Evolutionary conservation across 1,139 yeast genomes (phyloP).

Genomic region (Magnusiomyces ingens): DNA sequence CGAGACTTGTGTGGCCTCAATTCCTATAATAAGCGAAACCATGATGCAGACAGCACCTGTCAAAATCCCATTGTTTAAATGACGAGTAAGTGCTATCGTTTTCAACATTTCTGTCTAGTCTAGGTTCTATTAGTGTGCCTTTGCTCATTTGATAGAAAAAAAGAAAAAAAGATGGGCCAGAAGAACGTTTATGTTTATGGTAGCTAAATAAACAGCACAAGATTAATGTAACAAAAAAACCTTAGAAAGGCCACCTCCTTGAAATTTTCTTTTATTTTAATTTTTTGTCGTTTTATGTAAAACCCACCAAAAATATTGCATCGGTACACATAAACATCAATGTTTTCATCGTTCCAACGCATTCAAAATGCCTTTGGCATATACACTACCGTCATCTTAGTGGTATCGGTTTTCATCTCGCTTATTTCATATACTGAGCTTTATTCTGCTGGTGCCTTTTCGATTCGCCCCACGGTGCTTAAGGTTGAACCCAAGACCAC

Average conservation of each 20-base stretch:
- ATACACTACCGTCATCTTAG: slow-evolving; percentile 28
- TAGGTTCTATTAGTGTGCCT: too few species aligned
- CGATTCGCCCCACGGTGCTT: slow-evolving; percentile 21
- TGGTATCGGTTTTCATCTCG: slow-evolving; percentile 26
- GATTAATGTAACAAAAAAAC: neutral
- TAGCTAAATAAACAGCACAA: neutral
- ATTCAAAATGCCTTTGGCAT: slow-evolving; percentile 27
- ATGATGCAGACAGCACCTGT: slow-evolving; percentile 47
- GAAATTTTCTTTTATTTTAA: neutral
- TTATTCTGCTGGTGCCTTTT: slow-evolving; percentile 25
- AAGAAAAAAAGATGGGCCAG: neutral
- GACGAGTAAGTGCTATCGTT: slow-evolving; percentile 3
- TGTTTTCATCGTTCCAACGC: slow-evolving; percentile 18
- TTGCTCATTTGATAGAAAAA: neutral
- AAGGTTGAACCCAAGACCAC: slow-evolving; percentile 26
- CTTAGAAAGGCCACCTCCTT: neutral
- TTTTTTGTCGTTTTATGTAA: neutral
- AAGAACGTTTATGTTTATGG: neutral
- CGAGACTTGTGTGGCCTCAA: slow-evolving; percentile 63
- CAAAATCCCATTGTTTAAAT: slow-evolving; percentile 37
- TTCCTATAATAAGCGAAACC: slow-evolving; percentile 47
- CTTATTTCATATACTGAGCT: slow-evolving; percentile 28
- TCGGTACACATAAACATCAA: slow-evolving; percentile 8
- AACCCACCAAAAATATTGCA: neutral
- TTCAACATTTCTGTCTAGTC: neutral